Evolutionary conservation across 176 grass and related monocot genomes (phyloP).

Genomic region (Pharus latifolius): DNA sequence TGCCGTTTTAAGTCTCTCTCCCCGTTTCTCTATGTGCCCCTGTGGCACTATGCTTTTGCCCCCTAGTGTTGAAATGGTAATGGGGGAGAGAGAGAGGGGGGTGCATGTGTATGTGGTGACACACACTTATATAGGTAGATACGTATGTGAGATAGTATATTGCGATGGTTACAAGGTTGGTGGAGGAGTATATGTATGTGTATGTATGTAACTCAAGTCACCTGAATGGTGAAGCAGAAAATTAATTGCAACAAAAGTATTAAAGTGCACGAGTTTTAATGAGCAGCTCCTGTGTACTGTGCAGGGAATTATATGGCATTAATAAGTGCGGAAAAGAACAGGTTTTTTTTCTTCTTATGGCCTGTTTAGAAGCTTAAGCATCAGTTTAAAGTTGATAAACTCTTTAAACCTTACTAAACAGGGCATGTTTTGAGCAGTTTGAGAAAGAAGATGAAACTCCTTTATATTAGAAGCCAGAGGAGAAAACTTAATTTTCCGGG

Average conservation of each 20-base stretch:
- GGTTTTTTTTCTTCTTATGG: no score
- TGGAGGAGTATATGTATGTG: not conserved
- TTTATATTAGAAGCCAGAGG: no score
- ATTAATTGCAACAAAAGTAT: not conserved
- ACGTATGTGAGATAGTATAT: not conserved
- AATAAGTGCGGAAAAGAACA: no score
- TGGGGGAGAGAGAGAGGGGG: not conserved
- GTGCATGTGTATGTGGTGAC: not conserved
- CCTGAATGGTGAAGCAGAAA: not conserved
- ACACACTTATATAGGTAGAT: conserved; percentile 2
- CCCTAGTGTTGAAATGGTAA: not conserved
- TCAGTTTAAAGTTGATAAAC: no score
- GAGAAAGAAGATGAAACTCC: no score
- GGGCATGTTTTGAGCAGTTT: no score
- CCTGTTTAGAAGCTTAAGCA: no score
- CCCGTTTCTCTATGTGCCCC: not conserved
- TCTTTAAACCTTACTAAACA: no score
- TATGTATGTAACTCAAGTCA: not conserved
- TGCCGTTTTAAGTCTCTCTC: not conserved
- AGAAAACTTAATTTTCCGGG: no score
- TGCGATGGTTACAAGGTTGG: conserved; percentile 28
- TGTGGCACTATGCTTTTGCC: not conserved
- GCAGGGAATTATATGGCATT: no score
- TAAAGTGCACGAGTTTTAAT: no score
- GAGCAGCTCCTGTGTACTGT: no score